A percentile compares a stretch with the other conserved stretches of the same genome.
phyloP scores from a whole-genome alignment of 83 land plant species.

The Picea abies region DNA sequence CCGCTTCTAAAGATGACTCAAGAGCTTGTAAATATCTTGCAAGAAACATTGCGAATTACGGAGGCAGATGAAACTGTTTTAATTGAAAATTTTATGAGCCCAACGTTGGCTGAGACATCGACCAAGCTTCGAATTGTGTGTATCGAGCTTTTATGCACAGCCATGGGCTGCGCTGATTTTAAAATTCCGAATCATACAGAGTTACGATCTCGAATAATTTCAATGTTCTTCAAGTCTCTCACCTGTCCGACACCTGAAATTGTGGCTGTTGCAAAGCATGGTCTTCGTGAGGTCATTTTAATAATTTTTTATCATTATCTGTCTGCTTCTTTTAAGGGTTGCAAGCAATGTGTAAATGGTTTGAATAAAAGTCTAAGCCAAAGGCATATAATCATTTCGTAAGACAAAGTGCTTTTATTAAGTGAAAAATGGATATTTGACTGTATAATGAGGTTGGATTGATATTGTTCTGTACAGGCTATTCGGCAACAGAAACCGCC shows the following conservation, averaged over 20 bases:
- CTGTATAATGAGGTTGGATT: background rate
- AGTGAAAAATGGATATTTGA: background rate
- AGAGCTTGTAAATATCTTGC: constrained; percentile 85
- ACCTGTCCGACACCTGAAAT: constrained; percentile 98
- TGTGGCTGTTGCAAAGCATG: constrained; percentile 99
- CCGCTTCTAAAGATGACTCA: constrained; percentile 90
- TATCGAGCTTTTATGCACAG: constrained; percentile 97
- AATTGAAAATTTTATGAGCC: constrained; percentile 92
- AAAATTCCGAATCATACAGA: constrained; percentile 84
- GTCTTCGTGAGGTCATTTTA: constrained; percentile 89
- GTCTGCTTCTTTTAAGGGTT: background rate
- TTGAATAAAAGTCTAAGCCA: background rate
- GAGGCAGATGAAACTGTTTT: constrained; percentile 96
- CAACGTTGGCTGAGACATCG: constrained; percentile 82
- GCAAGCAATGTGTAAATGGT: background rate
- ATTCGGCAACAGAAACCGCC: constrained; percentile 96
- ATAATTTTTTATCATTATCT: background rate
- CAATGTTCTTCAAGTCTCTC: constrained; percentile 99
- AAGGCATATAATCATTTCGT: background rate
- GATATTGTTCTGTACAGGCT: constrained; percentile 53
- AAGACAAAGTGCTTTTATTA: background rate
- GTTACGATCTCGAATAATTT: constrained; percentile 88
- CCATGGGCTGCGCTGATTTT: constrained; percentile 99
- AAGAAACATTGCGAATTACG: constrained; percentile 96
- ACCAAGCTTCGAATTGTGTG: constrained; percentile 95